Conservation (phyloP, 2,329 filamentous ascomycete species). For the Fusarium bactridioides region DNA sequence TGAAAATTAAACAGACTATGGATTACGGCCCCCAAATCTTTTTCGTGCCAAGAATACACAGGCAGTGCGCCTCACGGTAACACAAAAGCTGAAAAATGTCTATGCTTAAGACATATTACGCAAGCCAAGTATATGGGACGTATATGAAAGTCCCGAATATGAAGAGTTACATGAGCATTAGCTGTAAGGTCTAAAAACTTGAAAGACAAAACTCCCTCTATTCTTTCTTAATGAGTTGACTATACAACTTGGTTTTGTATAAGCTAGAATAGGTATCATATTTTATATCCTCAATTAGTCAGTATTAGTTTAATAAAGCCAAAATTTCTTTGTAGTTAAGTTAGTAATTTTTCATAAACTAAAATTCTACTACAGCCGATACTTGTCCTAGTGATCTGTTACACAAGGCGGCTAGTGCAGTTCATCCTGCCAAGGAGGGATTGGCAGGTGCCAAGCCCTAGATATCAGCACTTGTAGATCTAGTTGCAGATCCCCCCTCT, state of each 20-base stretch:
- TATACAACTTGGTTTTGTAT: neutral
- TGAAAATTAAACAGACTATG: too few species aligned
- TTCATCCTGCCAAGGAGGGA: neutral
- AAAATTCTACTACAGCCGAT: neutral
- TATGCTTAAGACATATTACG: neutral
- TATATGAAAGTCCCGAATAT: too few species aligned
- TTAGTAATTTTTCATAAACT: neutral
- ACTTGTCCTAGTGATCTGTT: neutral
- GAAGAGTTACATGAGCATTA: too few species aligned
- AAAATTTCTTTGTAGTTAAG: neutral
- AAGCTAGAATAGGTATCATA: neutral
- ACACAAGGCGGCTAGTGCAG: neutral
- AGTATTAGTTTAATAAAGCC: too few species aligned
- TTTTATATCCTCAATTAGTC: neutral
- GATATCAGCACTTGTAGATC: neutral
- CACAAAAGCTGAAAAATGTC: neutral
- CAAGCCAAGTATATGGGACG: neutral
- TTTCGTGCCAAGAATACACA: too few species aligned
- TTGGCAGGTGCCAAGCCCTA: neutral
- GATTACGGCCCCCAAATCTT: neutral
- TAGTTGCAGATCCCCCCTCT: neutral
- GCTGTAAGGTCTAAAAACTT: too few species aligned
- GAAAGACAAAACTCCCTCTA: too few species aligned
- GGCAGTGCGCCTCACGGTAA: neutral
- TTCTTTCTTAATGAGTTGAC: neutral